Evolutionary conservation across 2,329 filamentous ascomycete genomes (phyloP).

Genomic region (Sporothrix globosa): DNA sequence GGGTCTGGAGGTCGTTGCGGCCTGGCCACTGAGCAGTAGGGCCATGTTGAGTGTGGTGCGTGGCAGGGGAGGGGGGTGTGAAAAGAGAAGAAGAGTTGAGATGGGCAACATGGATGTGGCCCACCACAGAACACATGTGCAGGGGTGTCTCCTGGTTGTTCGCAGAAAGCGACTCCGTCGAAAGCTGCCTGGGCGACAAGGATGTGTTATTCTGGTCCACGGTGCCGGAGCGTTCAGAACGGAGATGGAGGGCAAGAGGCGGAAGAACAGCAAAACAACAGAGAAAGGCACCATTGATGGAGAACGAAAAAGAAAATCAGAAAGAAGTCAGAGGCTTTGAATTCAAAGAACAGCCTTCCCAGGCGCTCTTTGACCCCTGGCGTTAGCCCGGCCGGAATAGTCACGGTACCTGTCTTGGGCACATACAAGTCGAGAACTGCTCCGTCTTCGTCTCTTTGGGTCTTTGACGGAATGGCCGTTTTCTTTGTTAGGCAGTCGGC

Average conservation of each 20-base stretch:
- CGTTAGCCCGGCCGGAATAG: neutral
- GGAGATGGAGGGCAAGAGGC: neutral
- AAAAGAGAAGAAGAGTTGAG: constrained; percentile 12
- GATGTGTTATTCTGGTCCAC: constrained; percentile 11
- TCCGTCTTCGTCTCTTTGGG: constrained; percentile 13
- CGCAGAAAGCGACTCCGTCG: neutral
- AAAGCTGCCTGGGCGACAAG: constrained; percentile 8
- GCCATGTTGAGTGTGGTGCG: constrained; percentile 19
- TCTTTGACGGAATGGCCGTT: constrained; percentile 14
- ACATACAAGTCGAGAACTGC: neutral
- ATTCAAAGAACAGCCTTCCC: constrained; percentile 9
- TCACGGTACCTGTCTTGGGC: neutral
- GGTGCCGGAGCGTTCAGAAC: constrained; percentile 22
- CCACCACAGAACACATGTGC: constrained; percentile 19
- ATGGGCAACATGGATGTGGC: constrained; percentile 28
- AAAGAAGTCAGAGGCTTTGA: neutral
- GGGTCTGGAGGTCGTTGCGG: constrained; percentile 3
- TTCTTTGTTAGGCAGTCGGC: constrained; percentile 26
- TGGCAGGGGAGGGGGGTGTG: constrained; percentile 12
- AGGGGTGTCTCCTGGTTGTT: constrained; percentile 9
- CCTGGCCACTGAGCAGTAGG: constrained; percentile 27
- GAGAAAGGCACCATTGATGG: neutral
- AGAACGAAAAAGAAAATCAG: neutral
- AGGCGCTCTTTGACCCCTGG: neutral
- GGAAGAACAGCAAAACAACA: neutral